Conservation (phyloP, 140 eudicot species). For the Ambrosia hybrid region DNA sequence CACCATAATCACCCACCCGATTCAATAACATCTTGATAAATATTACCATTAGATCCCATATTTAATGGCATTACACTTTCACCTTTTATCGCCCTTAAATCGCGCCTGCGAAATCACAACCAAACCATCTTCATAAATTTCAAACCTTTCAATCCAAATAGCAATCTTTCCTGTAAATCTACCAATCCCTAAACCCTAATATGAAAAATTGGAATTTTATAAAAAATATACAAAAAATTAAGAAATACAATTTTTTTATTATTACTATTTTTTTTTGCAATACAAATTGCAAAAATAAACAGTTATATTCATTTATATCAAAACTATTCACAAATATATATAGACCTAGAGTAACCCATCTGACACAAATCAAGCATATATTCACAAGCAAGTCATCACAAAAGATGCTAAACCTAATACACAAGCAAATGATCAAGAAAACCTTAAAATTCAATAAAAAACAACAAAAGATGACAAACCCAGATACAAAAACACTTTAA, state of each 20-base stretch:
- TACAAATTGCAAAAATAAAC: slow-evolving; percentile 7
- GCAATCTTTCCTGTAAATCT: neutral
- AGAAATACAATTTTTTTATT: too few species aligned
- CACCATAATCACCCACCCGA: slow-evolving; percentile 45
- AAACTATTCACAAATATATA: neutral
- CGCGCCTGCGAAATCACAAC: slow-evolving; percentile 31
- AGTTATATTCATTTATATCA: neutral
- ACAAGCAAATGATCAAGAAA: slow-evolving; percentile 16
- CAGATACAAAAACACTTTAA: slow-evolving; percentile 13
- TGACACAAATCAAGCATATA: slow-evolving; percentile 13
- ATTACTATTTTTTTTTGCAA: too few species aligned
- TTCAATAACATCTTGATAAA: slow-evolving; percentile 47
- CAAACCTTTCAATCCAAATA: neutral
- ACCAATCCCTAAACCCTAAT: neutral
- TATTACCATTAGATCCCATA: slow-evolving; percentile 54
- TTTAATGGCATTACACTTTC: slow-evolving; percentile 5
- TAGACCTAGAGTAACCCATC: slow-evolving; percentile 10
- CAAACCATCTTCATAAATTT: neutral
- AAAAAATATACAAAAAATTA: too few species aligned
- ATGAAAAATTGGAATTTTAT: neutral
- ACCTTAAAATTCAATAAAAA: neutral
- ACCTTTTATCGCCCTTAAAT: slow-evolving; percentile 21
- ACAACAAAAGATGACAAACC: slow-evolving; percentile 22
- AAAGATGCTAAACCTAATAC: neutral
- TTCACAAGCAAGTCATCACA: slow-evolving; percentile 3